A percentile compares a stretch with the other conserved stretches of the same genome.
Conservation (phyloP, 2,329 filamentous ascomycete species). For the Botrytis cinerea region DNA sequence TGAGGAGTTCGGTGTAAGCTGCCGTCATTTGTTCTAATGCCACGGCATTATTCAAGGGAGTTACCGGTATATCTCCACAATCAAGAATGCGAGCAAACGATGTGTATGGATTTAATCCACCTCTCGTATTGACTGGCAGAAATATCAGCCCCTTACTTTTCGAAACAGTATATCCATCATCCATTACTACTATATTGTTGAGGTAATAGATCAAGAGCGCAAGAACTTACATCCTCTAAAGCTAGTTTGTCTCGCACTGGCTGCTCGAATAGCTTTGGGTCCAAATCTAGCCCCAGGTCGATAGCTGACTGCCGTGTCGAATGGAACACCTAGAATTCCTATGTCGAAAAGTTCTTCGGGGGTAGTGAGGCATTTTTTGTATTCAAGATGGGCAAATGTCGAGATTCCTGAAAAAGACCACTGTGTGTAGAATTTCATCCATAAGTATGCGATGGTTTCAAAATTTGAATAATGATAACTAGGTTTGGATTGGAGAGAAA, state of each 20-base stretch:
- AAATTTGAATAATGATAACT: too few relatives aligned
- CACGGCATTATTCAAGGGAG: conserved; percentile 81
- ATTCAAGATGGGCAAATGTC: conserved; percentile 70
- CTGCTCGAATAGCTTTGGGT: conserved; percentile 81
- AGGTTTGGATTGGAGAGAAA: not conserved
- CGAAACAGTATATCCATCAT: not conserved
- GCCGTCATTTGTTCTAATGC: conserved; percentile 77
- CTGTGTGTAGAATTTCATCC: conserved; percentile 37
- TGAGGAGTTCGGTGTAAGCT: conserved; percentile 38
- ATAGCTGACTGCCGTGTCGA: conserved; percentile 73
- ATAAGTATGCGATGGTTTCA: not conserved
- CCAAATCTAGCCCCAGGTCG: conserved; percentile 78
- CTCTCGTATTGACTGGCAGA: conserved; percentile 67
- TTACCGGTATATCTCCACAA: conserved; percentile 88
- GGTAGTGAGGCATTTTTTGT: conserved; percentile 69
- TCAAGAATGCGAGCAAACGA: conserved; percentile 80
- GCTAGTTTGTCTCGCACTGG: conserved; percentile 76
- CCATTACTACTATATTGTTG: not conserved
- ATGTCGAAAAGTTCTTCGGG: conserved; percentile 65
- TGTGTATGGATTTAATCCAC: conserved; percentile 78
- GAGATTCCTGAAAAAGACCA: conserved; percentile 73
- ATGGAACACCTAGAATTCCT: conserved; percentile 70
- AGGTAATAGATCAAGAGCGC: not conserved
- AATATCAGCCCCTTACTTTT: not conserved
- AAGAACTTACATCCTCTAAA: conserved; percentile 62